Base-by-base conservation (phyloP, 495 filamentous ascomycete species). In the Chaetomidium leptoderma region DNA sequence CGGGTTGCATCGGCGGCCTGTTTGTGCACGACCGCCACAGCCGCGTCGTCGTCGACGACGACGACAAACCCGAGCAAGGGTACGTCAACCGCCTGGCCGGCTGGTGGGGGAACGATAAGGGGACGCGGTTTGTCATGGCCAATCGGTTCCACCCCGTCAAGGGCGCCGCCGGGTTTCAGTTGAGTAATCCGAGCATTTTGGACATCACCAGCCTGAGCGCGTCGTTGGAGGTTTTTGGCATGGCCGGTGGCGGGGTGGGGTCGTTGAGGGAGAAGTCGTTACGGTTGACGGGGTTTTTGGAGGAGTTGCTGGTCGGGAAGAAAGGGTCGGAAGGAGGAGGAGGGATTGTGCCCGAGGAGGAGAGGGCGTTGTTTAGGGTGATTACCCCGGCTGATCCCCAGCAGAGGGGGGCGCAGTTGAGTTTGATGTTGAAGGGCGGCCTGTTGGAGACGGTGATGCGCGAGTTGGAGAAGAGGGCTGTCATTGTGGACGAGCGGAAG, bases 71-170 rank as follows among this genome's bases (percentile, higher is more conserved):
- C 33, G 68, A 72, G 62, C 68, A 69, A n/a, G 73, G 69, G 6
- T 78, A 78, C 64, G 63, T 59, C n/a, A 70, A 74, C 55, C 81
- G 89, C 6, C 75, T 93, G 30, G 81, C 84, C n/a, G 91, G 91
- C 13, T 96, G 91, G 91, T 96, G 90, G 90, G 91, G 91, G 39
- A 84, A 84, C 56, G 84, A 88, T 70, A 91, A 92, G 68, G 64
- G 70, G 45, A 86, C 78, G 24, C 79, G 91, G 2, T 96, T 96
- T 70, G 73, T 70, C 23, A 96, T 92, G 92, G 81, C 78, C 9
- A 91, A 86, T 69, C 46, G 63, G 78, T 97, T 97, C 68, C 73
- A 82, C 35, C 91, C 92, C 4, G 83, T 83, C 23, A 72, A 74
- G 6, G 87, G 87, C 13, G 87, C 87, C 4, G 81, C 81, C 1